phyloP scores from a whole-genome alignment of 1,284 basidiomycete species.

The Marasmius sp. region DNA sequence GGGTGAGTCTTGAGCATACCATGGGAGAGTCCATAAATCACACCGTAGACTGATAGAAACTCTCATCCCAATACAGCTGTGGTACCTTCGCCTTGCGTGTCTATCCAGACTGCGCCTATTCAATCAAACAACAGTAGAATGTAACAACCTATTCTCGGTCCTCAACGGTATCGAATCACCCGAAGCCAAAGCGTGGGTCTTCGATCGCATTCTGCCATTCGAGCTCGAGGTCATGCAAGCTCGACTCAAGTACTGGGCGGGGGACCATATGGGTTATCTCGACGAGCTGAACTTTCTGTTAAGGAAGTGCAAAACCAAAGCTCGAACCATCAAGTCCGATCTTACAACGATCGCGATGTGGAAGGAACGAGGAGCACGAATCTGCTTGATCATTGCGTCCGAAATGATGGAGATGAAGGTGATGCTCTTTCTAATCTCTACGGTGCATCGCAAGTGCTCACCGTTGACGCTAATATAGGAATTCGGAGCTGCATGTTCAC shows the following conservation, averaged over 20 bases:
- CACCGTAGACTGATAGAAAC: not conserved
- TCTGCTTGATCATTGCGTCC: constrained; percentile 70
- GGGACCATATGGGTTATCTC: constrained; percentile 72
- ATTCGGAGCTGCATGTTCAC: constrained; percentile 58
- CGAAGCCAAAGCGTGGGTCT: constrained; percentile 48
- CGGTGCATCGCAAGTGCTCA: not conserved
- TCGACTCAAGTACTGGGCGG: constrained; percentile 71
- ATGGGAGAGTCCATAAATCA: not conserved
- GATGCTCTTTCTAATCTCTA: constrained; percentile 9
- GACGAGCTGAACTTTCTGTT: constrained; percentile 80
- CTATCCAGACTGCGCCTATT: constrained; percentile 77
- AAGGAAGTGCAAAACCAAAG: constrained; percentile 68
- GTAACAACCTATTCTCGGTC: constrained; percentile 75
- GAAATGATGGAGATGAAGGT: constrained; percentile 79
- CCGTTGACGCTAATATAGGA: constrained; percentile 47
- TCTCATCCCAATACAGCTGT: constrained; percentile 48
- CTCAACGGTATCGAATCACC: constrained; percentile 57
- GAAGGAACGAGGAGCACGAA: constrained; percentile 71
- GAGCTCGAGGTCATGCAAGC: constrained; percentile 77
- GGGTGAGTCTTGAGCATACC: constrained; percentile 44
- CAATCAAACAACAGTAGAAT: constrained; percentile 79
- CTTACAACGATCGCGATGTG: constrained; percentile 62
- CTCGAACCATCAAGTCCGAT: constrained; percentile 40
- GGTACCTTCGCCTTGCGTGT: constrained; percentile 77
- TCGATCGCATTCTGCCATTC: constrained; percentile 69